Evolutionary conservation across 495 filamentous ascomycete genomes (phyloP), one percentile per base, ranked within the genome.

Genomic region (Penicillium atrosanguineum): DNA sequence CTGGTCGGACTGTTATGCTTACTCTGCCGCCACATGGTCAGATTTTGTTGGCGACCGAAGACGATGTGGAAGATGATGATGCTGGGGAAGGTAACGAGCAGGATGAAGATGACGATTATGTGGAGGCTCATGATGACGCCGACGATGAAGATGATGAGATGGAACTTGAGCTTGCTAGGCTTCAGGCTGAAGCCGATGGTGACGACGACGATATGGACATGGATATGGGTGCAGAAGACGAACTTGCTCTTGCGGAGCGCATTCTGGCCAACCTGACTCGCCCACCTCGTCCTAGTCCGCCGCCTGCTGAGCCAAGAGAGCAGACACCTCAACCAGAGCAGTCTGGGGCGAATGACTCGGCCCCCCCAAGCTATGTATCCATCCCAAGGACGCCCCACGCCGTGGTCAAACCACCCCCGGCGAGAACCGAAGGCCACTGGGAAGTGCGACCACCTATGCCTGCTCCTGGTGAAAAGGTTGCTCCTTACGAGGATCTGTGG

Each of bases 401-500:
- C 2, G 55, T 56, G 8, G 56, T 66, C 42, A 63, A 80, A 16
- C 69, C 74, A 0, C 52, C 64, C 3, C 67, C 67, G 0, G 73
- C 63, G 4, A 64, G 63, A 38, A 70, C 89, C 7, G 89, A 90
- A 28, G 74, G 79, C 38, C 88, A 97, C 72, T 98, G 94, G 94
- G 78, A 94, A 31, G 85, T 89, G 52, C 89, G 85, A 25, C 90
- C 94, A 2, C 73, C 77, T 14, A 81, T 76, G 23, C 90, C 84
- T 28, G 59, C 55, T 37, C 77, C 70, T 26, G 77, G 79, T 15
- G 75, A 82, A 15, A 69, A 76, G 23, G 69, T 87, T 6, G 87
- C 87, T 16, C 69, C 83, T 2, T 83, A 92, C 48, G 95, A 97
- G 62, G 87, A 99, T 62, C 70, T 97, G 31, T 87, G 87, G 68